phyloP scores from a whole-genome alignment of 345 rosid genomes.

The Rhodomyrtus tomentosa region DNA sequence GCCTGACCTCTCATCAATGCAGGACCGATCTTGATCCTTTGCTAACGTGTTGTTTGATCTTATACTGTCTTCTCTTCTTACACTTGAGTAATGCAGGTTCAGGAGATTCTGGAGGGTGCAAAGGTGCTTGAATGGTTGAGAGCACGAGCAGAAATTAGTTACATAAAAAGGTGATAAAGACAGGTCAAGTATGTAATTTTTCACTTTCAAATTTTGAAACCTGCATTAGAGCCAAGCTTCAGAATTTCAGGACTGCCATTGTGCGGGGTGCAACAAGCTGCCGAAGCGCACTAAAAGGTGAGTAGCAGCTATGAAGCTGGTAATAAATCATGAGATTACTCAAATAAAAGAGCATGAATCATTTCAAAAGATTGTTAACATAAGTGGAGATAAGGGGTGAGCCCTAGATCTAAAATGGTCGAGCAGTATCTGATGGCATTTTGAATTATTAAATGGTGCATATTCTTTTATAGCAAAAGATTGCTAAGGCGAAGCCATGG shows the following conservation, averaged over 20 bases:
- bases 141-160: conserved; percentile 62
- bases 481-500: background rate
- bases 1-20: background rate
- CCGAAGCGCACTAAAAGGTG: background rate
- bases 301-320: background rate
- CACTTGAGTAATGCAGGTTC: conserved; percentile 37
- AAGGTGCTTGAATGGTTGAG: conserved; percentile 94
- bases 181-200: background rate
- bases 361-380: background rate
- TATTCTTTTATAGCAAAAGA: background rate
- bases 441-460: background rate
- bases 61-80: background rate
- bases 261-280: background rate
- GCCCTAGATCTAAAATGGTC: background rate
- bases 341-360: background rate
- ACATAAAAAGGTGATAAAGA: conserved; percentile 36
- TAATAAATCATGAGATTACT: background rate
- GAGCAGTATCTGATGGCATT: background rate
- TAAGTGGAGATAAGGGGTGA: background rate
- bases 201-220: background rate
- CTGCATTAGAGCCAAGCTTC: background rate
- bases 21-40: background rate
- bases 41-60: background rate
- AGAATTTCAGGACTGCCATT: background rate
- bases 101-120: conserved; percentile 87